Evolutionary conservation across 2,329 filamentous ascomycete genomes (phyloP).

Genomic region (Colletotrichum sp.): DNA sequence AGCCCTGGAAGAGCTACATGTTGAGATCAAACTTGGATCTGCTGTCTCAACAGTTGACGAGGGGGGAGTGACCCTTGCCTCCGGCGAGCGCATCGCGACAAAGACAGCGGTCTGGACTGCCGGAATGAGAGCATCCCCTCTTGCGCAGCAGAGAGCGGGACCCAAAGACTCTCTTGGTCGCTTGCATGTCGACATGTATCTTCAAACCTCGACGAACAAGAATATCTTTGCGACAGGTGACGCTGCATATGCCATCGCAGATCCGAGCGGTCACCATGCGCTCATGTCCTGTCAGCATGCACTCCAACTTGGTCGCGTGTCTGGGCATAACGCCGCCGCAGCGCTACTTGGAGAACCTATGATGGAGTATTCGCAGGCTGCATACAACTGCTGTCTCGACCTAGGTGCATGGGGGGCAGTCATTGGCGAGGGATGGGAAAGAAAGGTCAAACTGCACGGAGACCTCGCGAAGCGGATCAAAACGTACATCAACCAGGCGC

Average conservation of each 20-base stretch:
- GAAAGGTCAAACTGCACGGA: constrained; percentile 30
- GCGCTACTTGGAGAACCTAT: constrained; percentile 31
- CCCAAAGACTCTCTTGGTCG: constrained; percentile 32
- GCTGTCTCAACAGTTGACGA: constrained; percentile 29
- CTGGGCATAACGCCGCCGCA: constrained; percentile 38
- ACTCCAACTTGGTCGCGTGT: constrained; percentile 34
- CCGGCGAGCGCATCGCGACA: constrained; percentile 36
- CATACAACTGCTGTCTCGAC: constrained; percentile 39
- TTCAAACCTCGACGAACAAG: constrained; percentile 26
- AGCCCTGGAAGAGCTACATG: constrained; percentile 30
- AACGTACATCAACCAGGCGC: constrained; percentile 32
- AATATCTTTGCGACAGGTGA: constrained; percentile 39
- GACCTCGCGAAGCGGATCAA: constrained; percentile 36
- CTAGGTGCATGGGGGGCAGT: constrained; percentile 36
- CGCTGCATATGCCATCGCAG: constrained; percentile 29
- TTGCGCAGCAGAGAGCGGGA: constrained; percentile 36
- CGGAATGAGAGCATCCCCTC: constrained; percentile 33
- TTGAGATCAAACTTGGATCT: constrained; percentile 34
- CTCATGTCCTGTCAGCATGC: constrained; percentile 47
- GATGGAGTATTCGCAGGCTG: constrained; percentile 32
- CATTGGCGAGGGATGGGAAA: constrained; percentile 34
- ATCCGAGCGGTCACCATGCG: constrained; percentile 29
- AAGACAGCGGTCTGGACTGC: constrained; percentile 42
- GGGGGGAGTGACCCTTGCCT: constrained; percentile 27
- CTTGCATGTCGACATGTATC: constrained; percentile 31